These are phyloP conservation scores for Raddia guianensis DNA, from an alignment of 176 grass and related monocot genomes.

Conservation along the genomic window DNA sequence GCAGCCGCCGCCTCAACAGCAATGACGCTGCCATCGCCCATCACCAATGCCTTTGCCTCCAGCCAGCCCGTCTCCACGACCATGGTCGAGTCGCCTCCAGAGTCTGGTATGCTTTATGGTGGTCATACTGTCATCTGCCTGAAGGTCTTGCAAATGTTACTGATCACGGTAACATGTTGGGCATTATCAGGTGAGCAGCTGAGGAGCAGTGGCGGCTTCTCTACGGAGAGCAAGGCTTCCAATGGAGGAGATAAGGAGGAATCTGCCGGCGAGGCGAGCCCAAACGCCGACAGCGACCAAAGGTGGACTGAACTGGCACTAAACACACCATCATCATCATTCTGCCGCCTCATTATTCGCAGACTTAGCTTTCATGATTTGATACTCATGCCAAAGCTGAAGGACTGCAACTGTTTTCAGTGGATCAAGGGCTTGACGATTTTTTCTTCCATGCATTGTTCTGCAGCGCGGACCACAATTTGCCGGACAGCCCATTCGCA, in stretches of 20 bases:
- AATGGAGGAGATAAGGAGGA: slow-evolving; percentile 70
- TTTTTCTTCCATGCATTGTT: slow-evolving; percentile 7
- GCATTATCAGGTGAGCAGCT: slow-evolving; percentile 49
- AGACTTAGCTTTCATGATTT: slow-evolving; percentile 20
- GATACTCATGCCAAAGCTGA: no score
- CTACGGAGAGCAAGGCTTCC: slow-evolving; percentile 40
- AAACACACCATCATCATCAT: slow-evolving; percentile 20
- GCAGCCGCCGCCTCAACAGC: background rate
- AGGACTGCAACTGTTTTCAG: background rate
- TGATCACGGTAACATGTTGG: no score
- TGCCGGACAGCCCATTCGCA: slow-evolving; percentile 81
- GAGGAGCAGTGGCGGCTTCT: slow-evolving; percentile 32
- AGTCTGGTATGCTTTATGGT: background rate
- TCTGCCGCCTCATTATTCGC: slow-evolving; percentile 18
- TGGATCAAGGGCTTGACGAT: background rate
- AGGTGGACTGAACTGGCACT: slow-evolving; percentile 57
- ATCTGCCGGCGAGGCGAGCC: slow-evolving; percentile 62
- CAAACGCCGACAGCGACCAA: slow-evolving; percentile 65
- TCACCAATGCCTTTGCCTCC: slow-evolving; percentile 21
- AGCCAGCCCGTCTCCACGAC: slow-evolving; percentile 2
- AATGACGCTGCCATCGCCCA: background rate
- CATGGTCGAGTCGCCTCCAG: slow-evolving; percentile 31
- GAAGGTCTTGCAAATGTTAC: no score
- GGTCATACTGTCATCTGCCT: no score
- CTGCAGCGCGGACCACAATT: slow-evolving; percentile 68